Evolutionary conservation across 805 yeast species (phyloP).

Genomic region (Metschnikowia cerradonensis): DNA sequence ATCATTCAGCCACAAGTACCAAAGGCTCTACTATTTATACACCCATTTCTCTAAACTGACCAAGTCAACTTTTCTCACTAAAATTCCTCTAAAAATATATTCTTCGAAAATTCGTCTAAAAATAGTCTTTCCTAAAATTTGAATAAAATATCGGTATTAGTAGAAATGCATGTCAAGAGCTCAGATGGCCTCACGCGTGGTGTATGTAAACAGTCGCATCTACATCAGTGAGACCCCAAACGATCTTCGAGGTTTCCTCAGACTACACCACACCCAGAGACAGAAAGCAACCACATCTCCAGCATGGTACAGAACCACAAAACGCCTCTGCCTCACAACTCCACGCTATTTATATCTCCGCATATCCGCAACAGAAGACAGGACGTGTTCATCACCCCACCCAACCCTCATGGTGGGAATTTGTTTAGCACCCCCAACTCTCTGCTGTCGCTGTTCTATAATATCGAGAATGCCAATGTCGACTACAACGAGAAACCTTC

Average conservation of each 20-base stretch:
- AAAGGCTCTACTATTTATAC: too few species aligned
- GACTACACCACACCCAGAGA: neutral
- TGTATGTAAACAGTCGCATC: slow-evolving; percentile 4
- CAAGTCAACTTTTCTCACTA: too few species aligned
- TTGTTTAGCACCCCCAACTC: slow-evolving; percentile 42
- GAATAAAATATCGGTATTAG: neutral
- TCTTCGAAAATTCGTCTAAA: too few species aligned
- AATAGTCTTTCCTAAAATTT: too few species aligned
- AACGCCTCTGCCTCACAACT: slow-evolving; percentile 57
- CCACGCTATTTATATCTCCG: slow-evolving; percentile 73
- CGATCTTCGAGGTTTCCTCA: neutral
- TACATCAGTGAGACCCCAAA: slow-evolving; percentile 2
- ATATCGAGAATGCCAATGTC: slow-evolving; percentile 21
- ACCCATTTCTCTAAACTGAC: too few species aligned
- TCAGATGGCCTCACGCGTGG: neutral
- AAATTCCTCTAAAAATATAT: too few species aligned
- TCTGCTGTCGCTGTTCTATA: slow-evolving; percentile 37
- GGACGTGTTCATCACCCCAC: slow-evolving; percentile 45
- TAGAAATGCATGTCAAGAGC: neutral
- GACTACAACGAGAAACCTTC: slow-evolving; percentile 8
- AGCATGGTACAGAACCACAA: slow-evolving; percentile 21
- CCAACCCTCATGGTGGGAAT: slow-evolving; percentile 40
- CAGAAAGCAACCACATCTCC: neutral
- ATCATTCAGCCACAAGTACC: too few species aligned
- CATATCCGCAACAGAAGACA: slow-evolving; percentile 40